Base-by-base conservation (phyloP, 2,329 filamentous ascomycete species). In the Stemphylium beticola region DNA sequence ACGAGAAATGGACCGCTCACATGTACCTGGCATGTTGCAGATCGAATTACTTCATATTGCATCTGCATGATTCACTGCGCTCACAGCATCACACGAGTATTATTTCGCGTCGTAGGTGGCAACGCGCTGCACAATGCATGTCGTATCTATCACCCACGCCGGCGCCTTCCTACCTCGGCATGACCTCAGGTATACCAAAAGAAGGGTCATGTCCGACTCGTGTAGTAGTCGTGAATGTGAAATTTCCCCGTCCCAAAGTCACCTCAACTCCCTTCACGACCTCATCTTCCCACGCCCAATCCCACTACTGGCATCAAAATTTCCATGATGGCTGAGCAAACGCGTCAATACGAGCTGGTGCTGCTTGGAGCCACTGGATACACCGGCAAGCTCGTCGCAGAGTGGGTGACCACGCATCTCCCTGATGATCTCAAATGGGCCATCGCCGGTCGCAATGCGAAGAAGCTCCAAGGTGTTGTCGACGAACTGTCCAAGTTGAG, bases 351-450 rank as follows among this genome's bases (percentile, higher is more conserved):
- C 68, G 87, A 90, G 64, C 74, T 89, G 43, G 77, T 90, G 38
- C 78, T 91, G 31, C 80, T 89, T 17, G 88, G 88, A 22, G 87
- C 88, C 9, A 88, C 83, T 72, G 93, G 93, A 24, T 96, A 96
- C 76, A 97, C 93, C 0, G 93, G 93, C 34, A 87, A 85, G 61
- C 82, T 90, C 63, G 87, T 87, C 2, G 87, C 88, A 24, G 87
- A 96, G 73, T 86, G 95, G 74, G 88, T 96, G 67, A 82, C 86
- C 47, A 82, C 82, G 12, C 78, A 85, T 61, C 80, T 92, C 1
- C 89, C 92, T 0, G 91, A 89, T 15, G 85, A 91, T 71, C 75
- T 96, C 58, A 92, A 86, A 79, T 97, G 93, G 93, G 93, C 91
- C 12, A 81, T 97, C 50, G 91, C 92, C 40, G 93, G 93, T 26